Conservation (phyloP, 176 grass and related monocot species). For the Rhynchospora breviuscula region DNA sequence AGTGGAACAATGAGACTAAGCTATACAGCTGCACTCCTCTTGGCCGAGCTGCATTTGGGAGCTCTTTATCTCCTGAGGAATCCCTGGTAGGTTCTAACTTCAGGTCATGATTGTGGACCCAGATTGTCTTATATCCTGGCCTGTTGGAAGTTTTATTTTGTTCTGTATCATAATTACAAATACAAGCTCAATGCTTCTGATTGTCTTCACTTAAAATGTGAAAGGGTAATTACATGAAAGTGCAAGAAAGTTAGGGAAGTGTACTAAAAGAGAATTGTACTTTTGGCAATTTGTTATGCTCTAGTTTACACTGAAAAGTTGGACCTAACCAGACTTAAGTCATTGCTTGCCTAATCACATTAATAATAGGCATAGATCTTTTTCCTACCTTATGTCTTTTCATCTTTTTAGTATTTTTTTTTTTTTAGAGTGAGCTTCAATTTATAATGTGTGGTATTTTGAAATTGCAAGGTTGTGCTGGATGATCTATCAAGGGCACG, state of each 20-base stretch:
- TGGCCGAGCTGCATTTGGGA: conserved; percentile 86
- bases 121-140: background rate
- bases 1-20: conserved; percentile 73
- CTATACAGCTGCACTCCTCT: conserved; percentile 79
- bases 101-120: background rate
- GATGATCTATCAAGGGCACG: conserved; percentile 95
- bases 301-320: background rate
- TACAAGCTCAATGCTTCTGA: background rate
- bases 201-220: background rate
- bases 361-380: background rate
- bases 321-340: background rate
- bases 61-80: conserved; percentile 93
- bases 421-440: background rate
- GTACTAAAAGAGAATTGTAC: background rate
- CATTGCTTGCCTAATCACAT: background rate
- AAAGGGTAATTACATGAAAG: background rate
- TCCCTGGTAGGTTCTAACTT: conserved; percentile 52
- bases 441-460: conserved; percentile 10
- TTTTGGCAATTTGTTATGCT: background rate
- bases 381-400: background rate
- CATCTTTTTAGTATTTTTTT: background rate
- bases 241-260: background rate
- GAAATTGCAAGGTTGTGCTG: conserved; percentile 56
- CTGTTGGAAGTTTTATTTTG: background rate
- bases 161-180: background rate